These are phyloP conservation scores for Phytopythium kandeliae DNA, from an alignment of 352 stramenopile genomes.

Conservation along the genomic window DNA sequence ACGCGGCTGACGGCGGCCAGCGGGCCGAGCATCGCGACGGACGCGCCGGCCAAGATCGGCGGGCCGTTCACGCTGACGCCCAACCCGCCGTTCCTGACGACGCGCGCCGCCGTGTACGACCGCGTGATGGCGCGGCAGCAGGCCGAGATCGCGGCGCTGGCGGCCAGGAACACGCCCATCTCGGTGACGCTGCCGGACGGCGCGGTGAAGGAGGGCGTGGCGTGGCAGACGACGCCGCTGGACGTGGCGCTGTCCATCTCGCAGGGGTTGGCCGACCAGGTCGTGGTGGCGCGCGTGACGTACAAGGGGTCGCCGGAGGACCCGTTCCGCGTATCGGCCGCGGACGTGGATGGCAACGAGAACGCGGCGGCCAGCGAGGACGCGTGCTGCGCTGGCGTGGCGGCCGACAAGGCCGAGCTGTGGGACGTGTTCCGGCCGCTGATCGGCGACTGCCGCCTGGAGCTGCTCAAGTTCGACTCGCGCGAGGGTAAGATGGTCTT, in stretches of 20 bases:
- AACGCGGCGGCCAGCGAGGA: constrained; percentile 19
- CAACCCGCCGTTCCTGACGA: constrained; percentile 80
- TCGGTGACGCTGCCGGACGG: constrained; percentile 97
- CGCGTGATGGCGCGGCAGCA: constrained; percentile 68
- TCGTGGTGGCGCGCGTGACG: constrained; percentile 92
- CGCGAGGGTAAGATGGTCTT: constrained; percentile 94
- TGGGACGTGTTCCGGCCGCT: constrained; percentile 98
- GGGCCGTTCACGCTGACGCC: constrained; percentile 69
- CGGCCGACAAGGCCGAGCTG: constrained; percentile 70
- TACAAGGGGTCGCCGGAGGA: constrained; percentile 65
- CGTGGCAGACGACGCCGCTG: constrained; percentile 95
- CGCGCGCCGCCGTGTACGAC: constrained; percentile 85
- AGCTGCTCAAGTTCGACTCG: constrained; percentile 99
- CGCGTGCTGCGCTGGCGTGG: constrained; percentile 45
- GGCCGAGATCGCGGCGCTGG: constrained; percentile 58
- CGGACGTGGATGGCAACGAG: constrained; percentile 87
- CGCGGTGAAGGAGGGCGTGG: constrained; percentile 86
- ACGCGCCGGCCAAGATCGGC: constrained; percentile 69
- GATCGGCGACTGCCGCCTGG: constrained; percentile 94
- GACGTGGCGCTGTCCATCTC: constrained; percentile 95
- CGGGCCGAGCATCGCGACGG: constrained; percentile 51
- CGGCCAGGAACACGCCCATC: constrained; percentile 90
- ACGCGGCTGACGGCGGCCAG: constrained; percentile 77
- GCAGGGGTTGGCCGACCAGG: constrained; percentile 92
- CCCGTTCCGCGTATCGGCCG: constrained; percentile 75